A percentile compares a stretch with the other conserved stretches of the same genome.
Conservation (phyloP, 2,329 filamentous ascomycete genomes). For the Diaporthe capsici region DNA sequence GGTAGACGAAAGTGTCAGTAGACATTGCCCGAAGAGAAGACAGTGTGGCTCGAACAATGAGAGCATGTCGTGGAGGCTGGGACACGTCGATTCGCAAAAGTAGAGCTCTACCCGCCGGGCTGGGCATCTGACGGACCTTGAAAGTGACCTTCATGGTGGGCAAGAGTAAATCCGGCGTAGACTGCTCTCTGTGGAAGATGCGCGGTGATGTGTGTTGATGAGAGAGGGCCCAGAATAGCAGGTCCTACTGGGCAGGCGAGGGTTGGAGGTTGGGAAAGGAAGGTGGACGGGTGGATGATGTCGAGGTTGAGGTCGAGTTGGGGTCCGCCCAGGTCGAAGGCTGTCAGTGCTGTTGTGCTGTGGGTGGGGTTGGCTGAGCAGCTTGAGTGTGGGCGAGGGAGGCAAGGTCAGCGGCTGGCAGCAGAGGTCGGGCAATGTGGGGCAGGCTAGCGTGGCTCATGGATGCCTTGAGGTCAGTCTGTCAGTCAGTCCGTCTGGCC, state of each 20-base stretch:
- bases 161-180: conserved; percentile 52
- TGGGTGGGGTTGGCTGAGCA: conserved; percentile 26
- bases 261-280: conserved; percentile 37
- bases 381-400: background rate
- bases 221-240: background rate
- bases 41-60: conserved; percentile 22
- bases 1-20: conserved; percentile 36
- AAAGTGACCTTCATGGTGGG: conserved; percentile 78
- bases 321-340: conserved; percentile 20
- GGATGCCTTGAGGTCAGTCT: conserved; percentile 33
- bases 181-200: conserved; percentile 42
- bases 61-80: background rate
- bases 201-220: conserved; percentile 13
- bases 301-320: conserved; percentile 35
- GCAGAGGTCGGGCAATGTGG: conserved; percentile 27
- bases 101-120: conserved; percentile 24
- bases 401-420: conserved; percentile 30
- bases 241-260: conserved; percentile 24
- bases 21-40: conserved; percentile 40
- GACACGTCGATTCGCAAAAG: background rate
- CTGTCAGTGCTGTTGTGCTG: conserved; percentile 18
- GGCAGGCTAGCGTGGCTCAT: conserved; percentile 36
- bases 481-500: background rate
- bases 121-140: conserved; percentile 62
- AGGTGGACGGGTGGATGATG: conserved; percentile 24